Evolutionary conservation across 2,329 filamentous ascomycete species (phyloP).

Genomic region (Chalara sp.): DNA sequence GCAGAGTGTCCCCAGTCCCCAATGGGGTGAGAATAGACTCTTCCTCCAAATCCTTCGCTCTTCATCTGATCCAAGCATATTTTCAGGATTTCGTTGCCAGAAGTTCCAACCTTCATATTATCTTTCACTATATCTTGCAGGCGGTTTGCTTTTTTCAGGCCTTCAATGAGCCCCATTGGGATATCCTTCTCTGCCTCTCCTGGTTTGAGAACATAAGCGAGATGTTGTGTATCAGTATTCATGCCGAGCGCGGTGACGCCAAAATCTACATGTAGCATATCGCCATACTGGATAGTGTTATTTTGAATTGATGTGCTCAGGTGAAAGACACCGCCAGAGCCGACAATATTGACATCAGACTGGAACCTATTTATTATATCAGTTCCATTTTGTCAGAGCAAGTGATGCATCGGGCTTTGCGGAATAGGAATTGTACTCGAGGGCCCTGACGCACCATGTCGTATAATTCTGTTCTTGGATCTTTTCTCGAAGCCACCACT

Average conservation of each 20-base stretch:
- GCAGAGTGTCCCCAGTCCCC: slow-evolving; percentile 46
- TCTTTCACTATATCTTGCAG: slow-evolving; percentile 40
- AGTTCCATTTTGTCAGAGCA: too few relatives aligned
- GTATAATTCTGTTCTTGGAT: slow-evolving; percentile 43
- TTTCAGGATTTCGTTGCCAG: slow-evolving; percentile 39
- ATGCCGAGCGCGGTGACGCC: slow-evolving; percentile 39
- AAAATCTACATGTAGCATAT: slow-evolving; percentile 43
- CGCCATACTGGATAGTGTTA: slow-evolving; percentile 34
- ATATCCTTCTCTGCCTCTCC: slow-evolving; percentile 35
- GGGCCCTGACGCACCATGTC: slow-evolving; percentile 31
- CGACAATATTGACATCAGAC: slow-evolving; percentile 37
- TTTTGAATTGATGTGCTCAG: slow-evolving; percentile 4
- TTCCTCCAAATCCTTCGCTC: slow-evolving; percentile 37
- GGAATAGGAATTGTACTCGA: too few relatives aligned
- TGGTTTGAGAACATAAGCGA: slow-evolving; percentile 40
- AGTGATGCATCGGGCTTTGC: too few relatives aligned
- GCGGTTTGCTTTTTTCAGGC: slow-evolving; percentile 38
- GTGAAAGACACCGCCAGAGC: slow-evolving; percentile 9
- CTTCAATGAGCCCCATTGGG: slow-evolving; percentile 34
- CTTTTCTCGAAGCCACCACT: slow-evolving; percentile 45
- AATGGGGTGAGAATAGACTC: slow-evolving; percentile 42
- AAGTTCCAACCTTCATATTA: slow-evolving; percentile 37
- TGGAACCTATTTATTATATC: slow-evolving; percentile 29
- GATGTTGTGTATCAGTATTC: slow-evolving; percentile 44
- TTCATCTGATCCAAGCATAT: slow-evolving; percentile 33